Conservation (phyloP, 257 asterid species). For the Solanum etuberosum region DNA sequence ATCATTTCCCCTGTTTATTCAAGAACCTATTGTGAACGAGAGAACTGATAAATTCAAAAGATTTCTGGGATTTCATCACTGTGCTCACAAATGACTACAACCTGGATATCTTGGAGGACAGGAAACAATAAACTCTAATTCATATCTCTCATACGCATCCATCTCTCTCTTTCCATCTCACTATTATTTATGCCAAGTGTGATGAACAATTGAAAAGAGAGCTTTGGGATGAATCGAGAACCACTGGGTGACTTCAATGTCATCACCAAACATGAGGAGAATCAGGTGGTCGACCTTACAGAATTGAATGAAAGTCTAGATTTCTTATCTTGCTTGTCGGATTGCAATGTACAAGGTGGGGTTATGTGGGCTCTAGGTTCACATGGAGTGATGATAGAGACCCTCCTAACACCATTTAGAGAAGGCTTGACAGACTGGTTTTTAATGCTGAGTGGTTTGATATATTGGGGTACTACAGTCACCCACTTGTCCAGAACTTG, state of each 20-base stretch:
- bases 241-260: neutral
- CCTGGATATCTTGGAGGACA: neutral
- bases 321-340: neutral
- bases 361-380: neutral
- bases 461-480: neutral
- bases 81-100: neutral
- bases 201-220: neutral
- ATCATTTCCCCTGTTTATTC: neutral
- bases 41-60: neutral
- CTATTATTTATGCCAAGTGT: neutral
- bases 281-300: neutral
- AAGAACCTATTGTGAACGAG: neutral
- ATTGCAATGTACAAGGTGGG: neutral
- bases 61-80: neutral
- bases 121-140: neutral
- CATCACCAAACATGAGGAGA: neutral
- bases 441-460: neutral
- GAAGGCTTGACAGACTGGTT: neutral
- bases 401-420: neutral
- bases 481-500: neutral
- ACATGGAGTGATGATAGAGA: neutral
- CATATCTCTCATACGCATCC: neutral
- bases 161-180: neutral
- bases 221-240: neutral
- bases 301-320: neutral